Evolutionary conservation across 2,329 filamentous ascomycete species (phyloP).

Genomic region (Ophiostoma sp.): DNA sequence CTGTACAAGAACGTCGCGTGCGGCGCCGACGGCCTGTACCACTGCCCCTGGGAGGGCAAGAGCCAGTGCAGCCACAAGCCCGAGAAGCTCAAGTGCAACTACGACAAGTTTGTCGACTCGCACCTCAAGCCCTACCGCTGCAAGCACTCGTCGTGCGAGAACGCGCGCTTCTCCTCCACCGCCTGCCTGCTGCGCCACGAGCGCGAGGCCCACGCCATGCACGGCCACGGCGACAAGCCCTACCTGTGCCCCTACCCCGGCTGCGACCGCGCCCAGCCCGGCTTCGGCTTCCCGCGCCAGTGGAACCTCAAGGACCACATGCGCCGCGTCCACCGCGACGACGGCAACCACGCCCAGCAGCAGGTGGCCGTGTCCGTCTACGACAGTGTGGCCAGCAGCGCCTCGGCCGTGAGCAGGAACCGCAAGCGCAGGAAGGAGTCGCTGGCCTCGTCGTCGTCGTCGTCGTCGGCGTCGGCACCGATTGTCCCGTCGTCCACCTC

Average conservation of each 20-base stretch:
- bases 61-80: constrained; percentile 76
- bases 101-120: constrained; percentile 97
- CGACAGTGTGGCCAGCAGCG: constrained; percentile 23
- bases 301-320: constrained; percentile 98
- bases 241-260: constrained; percentile 83
- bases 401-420: constrained; percentile 38
- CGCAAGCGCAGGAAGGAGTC: constrained; percentile 56
- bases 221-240: constrained; percentile 88
- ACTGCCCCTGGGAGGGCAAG: constrained; percentile 80
- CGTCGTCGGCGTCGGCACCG: constrained; percentile 25
- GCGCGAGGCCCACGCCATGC: constrained; percentile 91
- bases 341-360: constrained; percentile 32
- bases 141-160: constrained; percentile 77
- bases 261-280: constrained; percentile 74
- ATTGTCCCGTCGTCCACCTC: constrained; percentile 28
- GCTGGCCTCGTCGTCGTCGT: constrained; percentile 32
- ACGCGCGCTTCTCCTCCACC: constrained; percentile 87
- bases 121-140: constrained; percentile 95
- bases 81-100: constrained; percentile 97
- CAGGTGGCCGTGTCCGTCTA: not conserved
- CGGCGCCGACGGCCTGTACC: constrained; percentile 73
- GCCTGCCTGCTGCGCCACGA: constrained; percentile 92
- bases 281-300: constrained; percentile 86
- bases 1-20: constrained; percentile 65
- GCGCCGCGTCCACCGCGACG: constrained; percentile 80